These are phyloP conservation scores for Solanum stenotomum DNA, from an alignment of 257 asterid genomes.

Conservation along the genomic window DNA sequence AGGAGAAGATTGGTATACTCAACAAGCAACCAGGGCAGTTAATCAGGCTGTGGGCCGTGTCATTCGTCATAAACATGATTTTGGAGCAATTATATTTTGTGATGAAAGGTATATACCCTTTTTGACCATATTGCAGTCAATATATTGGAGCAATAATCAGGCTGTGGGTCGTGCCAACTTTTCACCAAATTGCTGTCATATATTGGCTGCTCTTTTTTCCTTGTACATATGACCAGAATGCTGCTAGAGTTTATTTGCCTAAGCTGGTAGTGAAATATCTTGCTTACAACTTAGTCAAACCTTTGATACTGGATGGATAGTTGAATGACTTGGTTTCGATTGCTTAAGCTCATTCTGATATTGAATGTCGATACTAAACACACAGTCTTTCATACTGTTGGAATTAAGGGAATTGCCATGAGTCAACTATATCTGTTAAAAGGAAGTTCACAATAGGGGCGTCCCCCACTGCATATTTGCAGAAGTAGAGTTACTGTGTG, in stretches of 20 bases:
- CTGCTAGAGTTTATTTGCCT: neutral
- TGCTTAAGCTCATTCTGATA: neutral
- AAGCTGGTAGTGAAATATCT: neutral
- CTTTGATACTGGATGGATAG: neutral
- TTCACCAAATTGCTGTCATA: neutral
- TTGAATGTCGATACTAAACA: neutral
- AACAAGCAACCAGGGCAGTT: slow-evolving; percentile 92
- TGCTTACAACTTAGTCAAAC: neutral
- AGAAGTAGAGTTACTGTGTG: neutral
- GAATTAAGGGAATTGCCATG: neutral
- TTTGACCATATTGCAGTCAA: neutral
- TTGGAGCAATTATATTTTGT: slow-evolving; percentile 91
- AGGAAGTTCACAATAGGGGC: neutral
- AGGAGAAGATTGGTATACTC: slow-evolving; percentile 97
- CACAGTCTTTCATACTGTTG: neutral
- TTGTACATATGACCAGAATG: neutral
- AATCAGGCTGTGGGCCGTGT: slow-evolving; percentile 99
- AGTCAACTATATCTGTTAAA: neutral
- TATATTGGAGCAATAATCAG: neutral
- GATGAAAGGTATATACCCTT: slow-evolving; percentile 67
- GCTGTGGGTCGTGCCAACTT: neutral
- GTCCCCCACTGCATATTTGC: neutral
- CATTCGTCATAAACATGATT: slow-evolving; percentile 95
- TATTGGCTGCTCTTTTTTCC: neutral
- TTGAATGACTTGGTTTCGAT: neutral